Evolutionary conservation across 129 eudicot genomes (phyloP).

Genomic region (Centrapalus pauciflorus): DNA sequence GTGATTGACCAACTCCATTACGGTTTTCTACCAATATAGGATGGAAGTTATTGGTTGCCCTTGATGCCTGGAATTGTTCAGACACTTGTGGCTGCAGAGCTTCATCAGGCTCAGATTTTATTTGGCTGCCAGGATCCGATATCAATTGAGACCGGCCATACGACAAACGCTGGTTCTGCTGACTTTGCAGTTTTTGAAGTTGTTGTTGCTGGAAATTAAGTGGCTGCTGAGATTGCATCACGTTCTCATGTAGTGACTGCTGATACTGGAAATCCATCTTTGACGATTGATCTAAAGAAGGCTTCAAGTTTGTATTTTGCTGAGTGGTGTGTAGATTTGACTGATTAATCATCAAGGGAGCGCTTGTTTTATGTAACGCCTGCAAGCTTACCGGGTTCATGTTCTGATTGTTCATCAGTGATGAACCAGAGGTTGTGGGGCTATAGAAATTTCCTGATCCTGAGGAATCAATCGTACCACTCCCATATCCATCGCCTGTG

Average conservation of each 20-base stretch:
- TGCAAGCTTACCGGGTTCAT: constrained; percentile 42
- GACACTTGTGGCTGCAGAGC: constrained; percentile 41
- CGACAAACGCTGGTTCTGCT: constrained; percentile 34
- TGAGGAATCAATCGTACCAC: constrained; percentile 39
- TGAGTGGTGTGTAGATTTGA: constrained; percentile 35
- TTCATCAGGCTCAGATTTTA: constrained; percentile 41
- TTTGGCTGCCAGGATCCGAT: constrained; percentile 35
- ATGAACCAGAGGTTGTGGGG: constrained; percentile 41
- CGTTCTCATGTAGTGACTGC: constrained; percentile 36
- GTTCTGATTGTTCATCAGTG: constrained; percentile 52
- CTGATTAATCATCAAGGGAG: constrained; percentile 42
- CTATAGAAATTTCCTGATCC: constrained; percentile 55
- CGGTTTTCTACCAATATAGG: constrained; percentile 34
- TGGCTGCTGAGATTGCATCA: constrained; percentile 44
- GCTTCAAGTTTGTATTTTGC: constrained; percentile 30
- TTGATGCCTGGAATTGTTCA: constrained; percentile 47
- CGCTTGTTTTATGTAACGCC: constrained; percentile 42
- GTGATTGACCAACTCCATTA: constrained; percentile 23
- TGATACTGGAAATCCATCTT: constrained; percentile 38
- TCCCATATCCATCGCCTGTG: constrained; percentile 65
- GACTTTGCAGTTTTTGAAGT: constrained; percentile 42
- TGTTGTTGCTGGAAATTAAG: constrained; percentile 40
- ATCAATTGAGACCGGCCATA: constrained; percentile 43
- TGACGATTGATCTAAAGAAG: constrained; percentile 38
- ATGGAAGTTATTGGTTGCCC: constrained; percentile 36